phyloP scores from a whole-genome alignment of 441 rosid species.

The Jatropha multifida region DNA sequence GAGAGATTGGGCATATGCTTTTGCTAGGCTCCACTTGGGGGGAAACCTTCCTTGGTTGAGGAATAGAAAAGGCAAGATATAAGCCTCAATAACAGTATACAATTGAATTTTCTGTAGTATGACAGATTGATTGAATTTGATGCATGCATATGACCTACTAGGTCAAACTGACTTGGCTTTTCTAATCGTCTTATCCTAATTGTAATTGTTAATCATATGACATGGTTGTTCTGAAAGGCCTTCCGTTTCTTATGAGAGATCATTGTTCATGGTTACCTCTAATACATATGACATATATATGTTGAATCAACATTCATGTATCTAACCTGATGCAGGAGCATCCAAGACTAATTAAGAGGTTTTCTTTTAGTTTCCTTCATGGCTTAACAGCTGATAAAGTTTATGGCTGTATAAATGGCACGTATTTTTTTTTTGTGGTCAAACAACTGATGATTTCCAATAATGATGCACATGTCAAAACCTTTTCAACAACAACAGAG shows the following conservation, averaged over 20 bases:
- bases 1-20: not conserved
- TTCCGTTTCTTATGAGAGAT: no score
- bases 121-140: not conserved
- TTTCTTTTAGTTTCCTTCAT: no score
- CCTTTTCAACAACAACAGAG: no score
- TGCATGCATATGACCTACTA: not conserved
- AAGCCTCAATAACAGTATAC: no score
- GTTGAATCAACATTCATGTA: no score
- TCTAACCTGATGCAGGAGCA: no score
- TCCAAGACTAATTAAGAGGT: no score
- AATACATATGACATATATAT: no score
- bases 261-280: no score
- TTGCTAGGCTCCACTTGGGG: not conserved
- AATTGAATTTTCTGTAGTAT: not conserved
- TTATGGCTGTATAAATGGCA: conserved; percentile 9
- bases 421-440: no score
- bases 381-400: not conserved
- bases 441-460: not conserved
- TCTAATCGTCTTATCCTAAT: not conserved
- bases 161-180: not conserved
- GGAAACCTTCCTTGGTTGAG: not conserved
- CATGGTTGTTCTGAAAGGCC: no score
- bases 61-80: not conserved
- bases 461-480: not conserved
- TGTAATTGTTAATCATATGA: no score